phyloP scores from a whole-genome alignment of 345 rosid genomes.

The Jatropha curcas region DNA sequence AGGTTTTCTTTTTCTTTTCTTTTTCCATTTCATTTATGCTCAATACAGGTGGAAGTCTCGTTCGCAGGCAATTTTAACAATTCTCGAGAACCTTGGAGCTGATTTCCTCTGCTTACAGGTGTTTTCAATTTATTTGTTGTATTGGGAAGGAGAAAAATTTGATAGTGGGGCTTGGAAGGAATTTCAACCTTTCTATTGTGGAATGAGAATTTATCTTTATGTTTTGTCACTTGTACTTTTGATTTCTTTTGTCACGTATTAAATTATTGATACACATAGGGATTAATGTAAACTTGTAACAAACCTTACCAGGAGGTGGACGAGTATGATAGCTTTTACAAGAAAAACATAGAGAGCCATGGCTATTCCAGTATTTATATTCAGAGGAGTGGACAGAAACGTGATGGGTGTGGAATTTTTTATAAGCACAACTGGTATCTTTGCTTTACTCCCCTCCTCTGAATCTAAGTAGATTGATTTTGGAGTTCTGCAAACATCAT shows the following conservation, averaged over 20 bases:
- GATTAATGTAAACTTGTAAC: not conserved
- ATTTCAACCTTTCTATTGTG: not conserved
- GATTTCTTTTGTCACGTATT: not conserved
- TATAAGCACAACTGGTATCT: slow-evolving; percentile 65
- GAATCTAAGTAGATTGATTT: not conserved
- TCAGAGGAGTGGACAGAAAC: slow-evolving; percentile 82
- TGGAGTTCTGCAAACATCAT: not conserved
- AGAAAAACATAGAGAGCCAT: slow-evolving; percentile 51
- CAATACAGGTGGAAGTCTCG: slow-evolving; percentile 80
- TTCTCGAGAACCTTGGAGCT: slow-evolving; percentile 57
- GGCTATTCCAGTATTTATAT: slow-evolving; percentile 78
- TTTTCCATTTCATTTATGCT: slow-evolving; percentile 17
- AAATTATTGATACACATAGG: not conserved
- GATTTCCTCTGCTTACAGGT: slow-evolving; percentile 95
- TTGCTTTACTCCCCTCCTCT: not conserved
- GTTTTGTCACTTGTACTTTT: not conserved
- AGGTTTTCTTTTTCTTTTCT: slow-evolving; percentile 11
- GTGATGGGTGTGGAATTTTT: slow-evolving; percentile 92
- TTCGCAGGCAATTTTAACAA: slow-evolving; percentile 62
- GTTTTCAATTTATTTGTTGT: not conserved
- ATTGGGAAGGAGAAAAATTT: not conserved
- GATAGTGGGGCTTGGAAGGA: not conserved
- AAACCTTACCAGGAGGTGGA: slow-evolving; percentile 74
- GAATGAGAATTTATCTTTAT: not conserved
- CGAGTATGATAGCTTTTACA: slow-evolving; percentile 75